These are phyloP conservation scores for Claviceps humidiphila DNA, from an alignment of 2,329 filamentous ascomycete species.

Conservation along the genomic window DNA sequence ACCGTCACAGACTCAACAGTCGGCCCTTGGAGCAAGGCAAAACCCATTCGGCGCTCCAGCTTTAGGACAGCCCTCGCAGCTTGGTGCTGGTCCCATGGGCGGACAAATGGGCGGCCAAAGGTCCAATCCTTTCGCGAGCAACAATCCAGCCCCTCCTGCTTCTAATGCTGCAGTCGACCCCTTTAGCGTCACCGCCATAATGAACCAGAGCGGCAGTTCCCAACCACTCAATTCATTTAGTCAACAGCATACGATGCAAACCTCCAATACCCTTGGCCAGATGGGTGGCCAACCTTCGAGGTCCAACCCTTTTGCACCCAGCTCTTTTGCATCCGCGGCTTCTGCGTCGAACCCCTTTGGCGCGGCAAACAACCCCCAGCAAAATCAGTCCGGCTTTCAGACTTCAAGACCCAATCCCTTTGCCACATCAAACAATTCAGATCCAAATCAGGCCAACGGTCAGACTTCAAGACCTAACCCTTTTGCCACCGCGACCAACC, in stretches of 20 bases:
- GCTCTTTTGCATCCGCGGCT: too few relatives aligned
- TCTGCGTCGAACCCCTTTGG: conserved; percentile 12
- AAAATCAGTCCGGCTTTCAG: neutral
- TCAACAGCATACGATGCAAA: conserved; percentile 1
- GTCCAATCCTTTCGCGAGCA: conserved; percentile 22
- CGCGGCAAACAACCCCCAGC: conserved; percentile 8
- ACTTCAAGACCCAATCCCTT: too few relatives aligned
- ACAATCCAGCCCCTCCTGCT: neutral
- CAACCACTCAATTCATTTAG: conserved; percentile 11
- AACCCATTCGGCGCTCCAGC: conserved; percentile 22
- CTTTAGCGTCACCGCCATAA: conserved; percentile 11
- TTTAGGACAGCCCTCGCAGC: conserved; percentile 23
- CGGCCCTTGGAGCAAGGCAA: conserved; percentile 18
- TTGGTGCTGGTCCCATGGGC: neutral
- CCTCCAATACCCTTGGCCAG: conserved; percentile 13
- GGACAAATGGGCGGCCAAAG: conserved; percentile 24
- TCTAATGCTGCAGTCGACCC: conserved; percentile 12
- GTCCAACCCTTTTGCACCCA: conserved; percentile 15
- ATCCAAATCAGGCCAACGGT: neutral
- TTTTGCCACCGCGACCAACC: conserved; percentile 13
- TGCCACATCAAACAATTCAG: too few relatives aligned
- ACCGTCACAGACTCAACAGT: conserved; percentile 28
- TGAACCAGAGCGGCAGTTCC: neutral
- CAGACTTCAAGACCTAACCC: conserved; percentile 11
- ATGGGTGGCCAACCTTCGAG: conserved; percentile 2